Base-by-base conservation (phyloP, 2,329 filamentous ascomycete species). In the Sclerotinia nivalis region DNA sequence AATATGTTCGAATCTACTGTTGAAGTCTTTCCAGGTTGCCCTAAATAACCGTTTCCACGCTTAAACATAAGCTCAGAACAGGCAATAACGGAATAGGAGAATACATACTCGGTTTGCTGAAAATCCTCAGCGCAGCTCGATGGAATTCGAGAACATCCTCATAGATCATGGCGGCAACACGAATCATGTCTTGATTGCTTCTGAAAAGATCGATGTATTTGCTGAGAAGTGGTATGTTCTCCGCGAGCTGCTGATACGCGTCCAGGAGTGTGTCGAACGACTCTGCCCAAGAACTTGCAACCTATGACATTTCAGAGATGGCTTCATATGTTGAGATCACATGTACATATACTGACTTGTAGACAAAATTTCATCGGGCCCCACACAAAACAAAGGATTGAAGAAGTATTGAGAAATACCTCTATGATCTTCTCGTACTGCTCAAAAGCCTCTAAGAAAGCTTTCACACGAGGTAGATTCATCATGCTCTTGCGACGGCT, bases 141-240 rank as follows among this genome's bases (percentile, higher is more conserved):
- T 82, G 81, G 68, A 83, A 83, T 2, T 79, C 77, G 0, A 83
- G 74, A 5, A 81, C 79, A 64, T 82, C 80, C 8, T 74, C 72
- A 59, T 80, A 82, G 8, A 82, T 79, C 22, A 78, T 25, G 28
- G 71, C 75, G 4, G 83, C 73, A 9, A 79, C 75, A 1, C 71
- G 61, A 6, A 72, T 69, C 76, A 83, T 78, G 20, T 79, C 65
- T 0, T 69, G 56, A 13, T 77, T 77, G 3, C 75, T 58, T 13
- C 69, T 67, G 67, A 82, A 80, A 0, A 80, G 64, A 9, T 65
- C 34, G 49, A 79, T 71, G 43, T 81, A 81, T 31, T 78, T 72
- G 9, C 69, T 18, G 0, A 83, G 71, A 6, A 80, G 71, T 13
- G 81, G 81, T 0, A 82, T 73, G 5, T 77, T 72, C 65, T 82